Base-by-base conservation (phyloP, 1,284 basidiomycete species). In the Leccinum cinnamomeum region DNA sequence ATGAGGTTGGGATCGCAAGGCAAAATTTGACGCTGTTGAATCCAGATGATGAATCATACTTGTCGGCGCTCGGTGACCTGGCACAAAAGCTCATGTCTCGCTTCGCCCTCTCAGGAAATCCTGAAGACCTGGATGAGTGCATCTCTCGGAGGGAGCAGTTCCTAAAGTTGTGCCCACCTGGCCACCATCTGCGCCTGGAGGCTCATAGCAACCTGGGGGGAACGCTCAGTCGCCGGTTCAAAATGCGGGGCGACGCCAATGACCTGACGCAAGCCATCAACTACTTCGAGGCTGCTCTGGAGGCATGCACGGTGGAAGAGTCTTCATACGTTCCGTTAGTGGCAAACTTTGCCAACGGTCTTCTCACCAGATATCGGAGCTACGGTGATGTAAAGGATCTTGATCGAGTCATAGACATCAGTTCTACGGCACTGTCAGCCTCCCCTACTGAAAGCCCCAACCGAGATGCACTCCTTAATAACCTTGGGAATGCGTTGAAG, bases 401-500 rank as follows among this genome's bases (percentile, higher is more conserved):
- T 28, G 46, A 69, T 58, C 62, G 48, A 7, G 62, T 73, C 30
- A 25, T 72, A 53, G 62, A 65, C 20, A 62, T 53, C 8, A 54
- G 53, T 23, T 58, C 70, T 23, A 23, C 53, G 16, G 70, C 67
- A 41, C 55, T 65, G 23, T 55, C 63, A 14, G 12, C 51, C 6
- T 53, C 55, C 56, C 33, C 61, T 20, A 16, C 61, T 16, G 56
- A 65, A 12, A 57, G 57, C 25, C 59, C 28, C n/a, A 54, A 64
- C 25, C 68, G 63, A 33, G 72, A 75, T n/a, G 18, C 39, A 2
- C 59, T 73, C 5, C 58, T 75, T 30, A 70, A 70, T 50, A 70
- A 69, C 55, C 62, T 66, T 53, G 71, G 62, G 14, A 59, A 5
- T 41, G 65, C 72, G 7, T 44, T 72, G 25, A 58, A 37, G 2